A percentile compares a stretch with the other conserved stretches of the same genome.
Evolutionary conservation across 768 basidiomycete genomes (phyloP).

Genomic region (Cystofilobasidium bisporidii): DNA sequence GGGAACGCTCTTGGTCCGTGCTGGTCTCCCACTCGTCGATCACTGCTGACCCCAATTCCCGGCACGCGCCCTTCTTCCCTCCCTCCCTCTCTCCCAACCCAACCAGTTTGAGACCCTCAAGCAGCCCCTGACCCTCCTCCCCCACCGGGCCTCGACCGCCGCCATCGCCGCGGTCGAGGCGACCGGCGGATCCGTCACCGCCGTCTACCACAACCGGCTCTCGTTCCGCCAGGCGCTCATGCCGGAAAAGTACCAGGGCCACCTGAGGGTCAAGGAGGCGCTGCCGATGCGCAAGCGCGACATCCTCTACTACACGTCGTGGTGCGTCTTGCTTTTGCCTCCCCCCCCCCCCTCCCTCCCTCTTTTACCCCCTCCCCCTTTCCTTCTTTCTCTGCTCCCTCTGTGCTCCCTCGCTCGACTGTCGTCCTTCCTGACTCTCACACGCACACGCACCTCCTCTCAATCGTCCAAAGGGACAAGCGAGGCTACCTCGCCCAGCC

Average conservation of each 20-base stretch:
- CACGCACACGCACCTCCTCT: background rate
- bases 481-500: constrained; percentile 24
- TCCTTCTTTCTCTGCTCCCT: background rate
- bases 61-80: constrained; percentile 19
- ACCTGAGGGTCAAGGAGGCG: constrained; percentile 27
- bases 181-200: constrained; percentile 70
- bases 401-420: too few species aligned
- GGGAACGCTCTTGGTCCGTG: too few species aligned
- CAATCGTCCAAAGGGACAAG: constrained; percentile 13
- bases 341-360: background rate
- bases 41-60: background rate
- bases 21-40: too few species aligned
- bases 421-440: background rate
- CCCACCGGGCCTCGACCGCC: constrained; percentile 74
- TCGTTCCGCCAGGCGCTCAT: constrained; percentile 53
- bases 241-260: constrained; percentile 39
- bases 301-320: constrained; percentile 36
- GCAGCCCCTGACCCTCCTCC: constrained; percentile 61
- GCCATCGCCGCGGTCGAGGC: constrained; percentile 78
- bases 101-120: constrained; percentile 33
- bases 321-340: background rate
- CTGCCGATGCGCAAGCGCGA: constrained; percentile 33
- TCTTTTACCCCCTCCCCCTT: background rate
- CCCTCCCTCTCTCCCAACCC: constrained; percentile 8
- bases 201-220: constrained; percentile 82